These are phyloP conservation scores for Basidiobolus meristosporus DNA, from an alignment of 371 early-diverging fungal species.

Conservation along the genomic window DNA sequence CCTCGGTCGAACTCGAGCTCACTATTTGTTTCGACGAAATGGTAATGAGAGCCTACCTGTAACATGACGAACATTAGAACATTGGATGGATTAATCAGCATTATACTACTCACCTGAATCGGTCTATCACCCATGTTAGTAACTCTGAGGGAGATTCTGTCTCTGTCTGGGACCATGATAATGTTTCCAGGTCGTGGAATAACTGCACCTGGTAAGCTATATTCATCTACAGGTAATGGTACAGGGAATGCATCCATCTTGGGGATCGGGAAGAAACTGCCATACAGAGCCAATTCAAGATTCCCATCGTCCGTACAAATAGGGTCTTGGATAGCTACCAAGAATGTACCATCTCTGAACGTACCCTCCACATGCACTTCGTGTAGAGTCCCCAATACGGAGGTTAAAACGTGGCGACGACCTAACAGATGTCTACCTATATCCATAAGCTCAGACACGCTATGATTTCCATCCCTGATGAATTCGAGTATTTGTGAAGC, in stretches of 20 bases:
- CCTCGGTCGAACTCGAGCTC: conserved; percentile 60
- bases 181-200: conserved; percentile 37
- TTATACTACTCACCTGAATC: too few relatives aligned
- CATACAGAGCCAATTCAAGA: conserved; percentile 62
- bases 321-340: conserved; percentile 80
- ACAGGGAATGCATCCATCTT: conserved; percentile 24
- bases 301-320: conserved; percentile 65
- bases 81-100: too few relatives aligned
- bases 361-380: conserved; percentile 83
- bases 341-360: conserved; percentile 78
- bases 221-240: conserved; percentile 7
- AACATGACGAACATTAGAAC: too few relatives aligned
- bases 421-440: conserved; percentile 76
- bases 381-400: conserved; percentile 38
- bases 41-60: conserved; percentile 89
- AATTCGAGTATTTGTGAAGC: conserved; percentile 68
- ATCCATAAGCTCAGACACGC: conserved; percentile 75
- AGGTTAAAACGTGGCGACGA: conserved; percentile 55
- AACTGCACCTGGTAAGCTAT: conserved; percentile 40
- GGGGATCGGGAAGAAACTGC: conserved; percentile 68
- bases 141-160: conserved; percentile 40
- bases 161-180: conserved; percentile 43
- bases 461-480: conserved; percentile 68
- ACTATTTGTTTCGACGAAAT: conserved; percentile 78
- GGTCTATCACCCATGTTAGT: conserved; percentile 84